phyloP scores from a whole-genome alignment of 1,284 basidiomycete genomes.

The Ganoderma lucidum region DNA sequence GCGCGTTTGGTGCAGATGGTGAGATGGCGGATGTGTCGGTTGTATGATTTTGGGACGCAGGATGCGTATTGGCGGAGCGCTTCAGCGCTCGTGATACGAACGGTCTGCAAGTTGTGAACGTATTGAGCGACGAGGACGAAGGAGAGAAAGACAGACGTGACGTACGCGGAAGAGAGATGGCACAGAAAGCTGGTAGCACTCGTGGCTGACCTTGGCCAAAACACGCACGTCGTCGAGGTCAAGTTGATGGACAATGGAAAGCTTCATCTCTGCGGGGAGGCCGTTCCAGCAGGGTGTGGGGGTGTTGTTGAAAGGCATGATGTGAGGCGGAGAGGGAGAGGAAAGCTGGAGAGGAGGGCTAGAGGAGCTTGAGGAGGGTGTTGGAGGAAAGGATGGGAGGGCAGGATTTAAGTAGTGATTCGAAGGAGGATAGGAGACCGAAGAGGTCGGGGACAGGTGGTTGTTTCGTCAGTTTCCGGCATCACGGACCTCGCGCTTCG shows the following conservation, averaged over 20 bases:
- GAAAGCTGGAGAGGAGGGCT: neutral
- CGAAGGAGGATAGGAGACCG: constrained; percentile 24
- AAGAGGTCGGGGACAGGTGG: constrained; percentile 29
- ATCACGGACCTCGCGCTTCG: constrained; percentile 26
- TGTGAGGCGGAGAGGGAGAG: constrained; percentile 7
- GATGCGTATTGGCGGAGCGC: constrained; percentile 60
- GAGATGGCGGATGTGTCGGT: constrained; percentile 61
- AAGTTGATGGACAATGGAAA: constrained; percentile 61
- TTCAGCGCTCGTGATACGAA: constrained; percentile 55
- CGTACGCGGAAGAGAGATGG: constrained; percentile 66
- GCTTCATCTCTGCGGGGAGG: constrained; percentile 73
- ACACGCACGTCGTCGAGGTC: constrained; percentile 49
- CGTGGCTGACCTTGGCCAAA: constrained; percentile 52
- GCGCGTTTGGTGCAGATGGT: constrained; percentile 55
- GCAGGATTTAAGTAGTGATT: constrained; percentile 17
- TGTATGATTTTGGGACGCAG: constrained; percentile 64
- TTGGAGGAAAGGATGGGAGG: constrained; percentile 14
- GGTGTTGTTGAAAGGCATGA: constrained; percentile 20
- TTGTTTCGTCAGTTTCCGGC: constrained; percentile 19
- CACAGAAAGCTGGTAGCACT: constrained; percentile 61
- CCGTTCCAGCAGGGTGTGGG: constrained; percentile 50
- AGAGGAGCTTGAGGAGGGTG: constrained; percentile 11
- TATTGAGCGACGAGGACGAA: neutral
- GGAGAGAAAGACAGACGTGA: constrained; percentile 21
- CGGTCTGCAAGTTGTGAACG: constrained; percentile 37